Evolutionary conservation across 2,329 filamentous ascomycete genomes (phyloP).

Genomic region (Fusarium agapanthi): DNA sequence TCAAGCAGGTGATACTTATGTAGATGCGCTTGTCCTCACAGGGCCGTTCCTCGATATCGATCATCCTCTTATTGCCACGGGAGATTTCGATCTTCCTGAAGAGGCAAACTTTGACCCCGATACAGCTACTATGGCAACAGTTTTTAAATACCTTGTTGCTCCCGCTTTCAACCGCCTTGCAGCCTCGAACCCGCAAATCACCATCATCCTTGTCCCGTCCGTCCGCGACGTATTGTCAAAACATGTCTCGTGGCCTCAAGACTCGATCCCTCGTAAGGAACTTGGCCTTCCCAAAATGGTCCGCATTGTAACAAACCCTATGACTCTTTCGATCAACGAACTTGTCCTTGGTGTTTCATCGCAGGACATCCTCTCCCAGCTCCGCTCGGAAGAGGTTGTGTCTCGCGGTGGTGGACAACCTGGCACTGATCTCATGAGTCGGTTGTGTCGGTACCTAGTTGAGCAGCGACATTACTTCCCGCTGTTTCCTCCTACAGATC

Average conservation of each 20-base stretch:
- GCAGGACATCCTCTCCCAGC: conserved; percentile 84
- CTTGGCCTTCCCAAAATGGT: conserved; percentile 81
- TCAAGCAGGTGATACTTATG: conserved; percentile 76
- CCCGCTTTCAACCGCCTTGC: conserved; percentile 76
- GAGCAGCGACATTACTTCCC: conserved; percentile 94
- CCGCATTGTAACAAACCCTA: conserved; percentile 86
- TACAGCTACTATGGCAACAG: conserved; percentile 78
- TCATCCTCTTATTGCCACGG: conserved; percentile 84
- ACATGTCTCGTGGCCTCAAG: conserved; percentile 84
- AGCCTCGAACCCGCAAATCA: conserved; percentile 75
- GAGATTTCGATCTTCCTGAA: conserved; percentile 80
- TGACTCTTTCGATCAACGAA: conserved; percentile 90
- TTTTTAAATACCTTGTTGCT: conserved; percentile 84
- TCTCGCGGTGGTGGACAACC: conserved; percentile 36
- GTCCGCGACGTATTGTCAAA: conserved; percentile 83
- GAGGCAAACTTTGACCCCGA: conserved; percentile 76
- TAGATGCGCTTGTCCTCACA: conserved; percentile 80
- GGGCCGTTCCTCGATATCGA: conserved; percentile 94
- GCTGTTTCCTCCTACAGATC: conserved; percentile 81
- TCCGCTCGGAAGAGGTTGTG: conserved; percentile 75
- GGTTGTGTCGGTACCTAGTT: conserved; percentile 80
- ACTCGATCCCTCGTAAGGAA: conserved; percentile 71
- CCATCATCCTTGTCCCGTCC: conserved; percentile 84
- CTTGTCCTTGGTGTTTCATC: conserved; percentile 81
- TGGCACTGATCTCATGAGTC: conserved; percentile 67